phyloP scores from a whole-genome alignment of 2,329 filamentous ascomycete species.

The Sporothrix sp. region DNA sequence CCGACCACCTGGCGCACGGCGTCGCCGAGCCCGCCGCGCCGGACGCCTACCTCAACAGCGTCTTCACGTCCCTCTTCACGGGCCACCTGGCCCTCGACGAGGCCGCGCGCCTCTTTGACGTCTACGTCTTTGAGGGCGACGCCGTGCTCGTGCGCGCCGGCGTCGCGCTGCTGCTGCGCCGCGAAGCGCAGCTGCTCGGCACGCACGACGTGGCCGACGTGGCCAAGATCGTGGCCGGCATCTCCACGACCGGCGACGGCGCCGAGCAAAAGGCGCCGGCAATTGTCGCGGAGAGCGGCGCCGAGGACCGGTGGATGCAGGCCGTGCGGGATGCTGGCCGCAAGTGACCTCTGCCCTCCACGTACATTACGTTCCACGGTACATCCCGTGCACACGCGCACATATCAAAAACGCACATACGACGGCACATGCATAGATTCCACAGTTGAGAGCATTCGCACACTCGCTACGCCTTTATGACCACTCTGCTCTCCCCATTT shows the following conservation, averaged over 20 bases:
- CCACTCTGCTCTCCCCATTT: too few species aligned
- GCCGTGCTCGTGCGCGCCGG: conserved; percentile 59
- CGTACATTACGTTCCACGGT: conserved; percentile 3
- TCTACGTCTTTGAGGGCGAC: conserved; percentile 76
- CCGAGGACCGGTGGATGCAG: conserved; percentile 40
- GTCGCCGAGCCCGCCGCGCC: conserved; percentile 37
- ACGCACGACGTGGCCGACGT: conserved; percentile 37
- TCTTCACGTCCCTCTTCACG: conserved; percentile 59
- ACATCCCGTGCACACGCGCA: conserved; percentile 1
- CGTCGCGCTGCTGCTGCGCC: conserved; percentile 52
- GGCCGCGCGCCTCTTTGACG: conserved; percentile 66
- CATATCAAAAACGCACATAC: neutral
- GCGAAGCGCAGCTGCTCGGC: conserved; percentile 42
- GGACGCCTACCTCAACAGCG: conserved; percentile 45
- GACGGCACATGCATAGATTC: neutral
- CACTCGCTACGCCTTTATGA: conserved; percentile 8
- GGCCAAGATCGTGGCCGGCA: conserved; percentile 23
- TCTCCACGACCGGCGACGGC: conserved; percentile 21
- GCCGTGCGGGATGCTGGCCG: conserved; percentile 32
- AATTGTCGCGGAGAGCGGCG: conserved; percentile 33
- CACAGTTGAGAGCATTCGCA: too few species aligned
- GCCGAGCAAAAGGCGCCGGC: conserved; percentile 21
- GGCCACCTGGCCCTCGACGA: conserved; percentile 55
- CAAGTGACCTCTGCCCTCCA: too few species aligned
- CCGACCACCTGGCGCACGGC: conserved; percentile 53